phyloP scores from a whole-genome alignment of 78 protist genomes.

The Pelomyxa schiedti region DNA sequence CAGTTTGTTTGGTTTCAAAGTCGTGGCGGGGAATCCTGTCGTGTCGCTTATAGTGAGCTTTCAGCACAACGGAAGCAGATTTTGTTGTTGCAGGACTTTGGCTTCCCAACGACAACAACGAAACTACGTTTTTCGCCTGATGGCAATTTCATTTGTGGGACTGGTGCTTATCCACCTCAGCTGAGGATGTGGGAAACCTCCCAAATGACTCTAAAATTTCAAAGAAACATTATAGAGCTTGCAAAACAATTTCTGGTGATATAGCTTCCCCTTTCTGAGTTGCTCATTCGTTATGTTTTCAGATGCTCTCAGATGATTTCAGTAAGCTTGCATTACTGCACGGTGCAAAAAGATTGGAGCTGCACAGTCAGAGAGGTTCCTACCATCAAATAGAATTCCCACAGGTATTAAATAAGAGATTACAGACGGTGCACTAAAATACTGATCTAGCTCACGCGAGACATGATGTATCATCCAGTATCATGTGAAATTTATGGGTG shows the following conservation, averaged over 20 bases:
- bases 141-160: conserved; percentile 57
- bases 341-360: conserved; percentile 72
- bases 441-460: conserved; percentile 56
- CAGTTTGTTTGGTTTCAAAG: too few relatives aligned
- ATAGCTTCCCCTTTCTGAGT: background rate
- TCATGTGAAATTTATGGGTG: conserved; percentile 57
- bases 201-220: conserved; percentile 75
- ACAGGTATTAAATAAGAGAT: too few relatives aligned
- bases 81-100: conserved; percentile 82
- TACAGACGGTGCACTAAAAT: conserved; percentile 1
- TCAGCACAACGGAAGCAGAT: background rate
- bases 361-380: conserved; percentile 81
- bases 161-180: conserved; percentile 88
- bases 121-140: conserved; percentile 53
- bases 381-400: conserved; percentile 75
- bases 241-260: conserved; percentile 39
- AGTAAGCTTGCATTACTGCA: conserved; percentile 71
- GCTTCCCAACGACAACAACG: conserved; percentile 65
- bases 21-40: too few relatives aligned
- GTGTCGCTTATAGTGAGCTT: too few relatives aligned
- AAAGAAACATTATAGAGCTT: conserved; percentile 71
- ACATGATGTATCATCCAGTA: conserved; percentile 62
- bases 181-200: conserved; percentile 69
- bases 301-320: conserved; percentile 80
- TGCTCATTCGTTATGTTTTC: background rate